Conservation (phyloP, 257 asterid species). For the Capsicum baccatum region DNA sequence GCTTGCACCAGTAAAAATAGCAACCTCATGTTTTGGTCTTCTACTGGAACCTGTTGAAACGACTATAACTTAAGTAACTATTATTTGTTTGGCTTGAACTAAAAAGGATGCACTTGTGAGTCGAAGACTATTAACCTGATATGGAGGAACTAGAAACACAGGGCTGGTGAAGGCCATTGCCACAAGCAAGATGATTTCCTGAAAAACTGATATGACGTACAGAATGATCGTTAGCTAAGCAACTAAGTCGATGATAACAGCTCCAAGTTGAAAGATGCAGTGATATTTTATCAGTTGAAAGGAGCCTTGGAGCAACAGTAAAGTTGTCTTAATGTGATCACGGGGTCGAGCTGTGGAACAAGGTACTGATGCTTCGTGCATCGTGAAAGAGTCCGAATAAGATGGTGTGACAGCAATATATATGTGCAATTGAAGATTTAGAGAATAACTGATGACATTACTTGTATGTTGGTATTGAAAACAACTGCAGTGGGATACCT, state of each 20-base stretch:
- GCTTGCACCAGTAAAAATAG: constrained; percentile 61
- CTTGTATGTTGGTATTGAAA: constrained; percentile 72
- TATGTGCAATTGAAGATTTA: background rate
- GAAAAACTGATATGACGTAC: constrained; percentile 59
- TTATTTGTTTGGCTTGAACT: constrained; percentile 5
- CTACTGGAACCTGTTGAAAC: constrained; percentile 57
- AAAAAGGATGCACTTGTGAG: background rate
- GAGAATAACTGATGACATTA: constrained; percentile 36
- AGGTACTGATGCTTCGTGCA: background rate
- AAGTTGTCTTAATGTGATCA: background rate
- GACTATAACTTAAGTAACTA: background rate
- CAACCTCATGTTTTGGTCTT: constrained; percentile 60
- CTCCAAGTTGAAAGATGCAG: constrained; percentile 26
- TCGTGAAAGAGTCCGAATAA: background rate
- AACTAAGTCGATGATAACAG: background rate
- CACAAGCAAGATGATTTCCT: constrained; percentile 70
- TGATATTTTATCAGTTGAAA: background rate
- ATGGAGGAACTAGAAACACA: constrained; percentile 68
- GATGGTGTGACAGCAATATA: background rate
- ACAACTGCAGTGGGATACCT: constrained; percentile 61
- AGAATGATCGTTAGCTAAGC: constrained; percentile 6
- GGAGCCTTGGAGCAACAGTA: background rate
- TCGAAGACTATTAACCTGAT: constrained; percentile 51
- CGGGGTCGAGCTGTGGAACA: background rate
- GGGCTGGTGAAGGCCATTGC: constrained; percentile 62